These are phyloP conservation scores for Helianthus annuus DNA, from an alignment of 129 eudicot genomes.

Conservation along the genomic window DNA sequence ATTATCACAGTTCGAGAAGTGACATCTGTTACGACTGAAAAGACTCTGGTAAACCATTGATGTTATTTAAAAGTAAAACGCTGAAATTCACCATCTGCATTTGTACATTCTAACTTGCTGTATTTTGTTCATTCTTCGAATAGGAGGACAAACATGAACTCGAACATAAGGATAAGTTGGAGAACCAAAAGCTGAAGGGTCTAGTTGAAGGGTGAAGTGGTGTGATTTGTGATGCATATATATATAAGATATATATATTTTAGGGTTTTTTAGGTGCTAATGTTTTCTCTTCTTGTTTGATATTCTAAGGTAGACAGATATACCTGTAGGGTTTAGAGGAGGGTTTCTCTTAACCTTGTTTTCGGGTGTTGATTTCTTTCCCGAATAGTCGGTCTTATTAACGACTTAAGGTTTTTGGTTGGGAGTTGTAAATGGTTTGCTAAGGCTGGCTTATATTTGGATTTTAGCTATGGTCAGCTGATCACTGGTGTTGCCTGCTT, in stretches of 20 bases:
- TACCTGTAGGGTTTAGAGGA: slow-evolving; percentile 30
- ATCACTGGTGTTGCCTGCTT: slow-evolving; percentile 24
- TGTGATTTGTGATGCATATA: slow-evolving; percentile 21
- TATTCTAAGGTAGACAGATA: slow-evolving; percentile 7
- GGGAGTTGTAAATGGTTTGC: slow-evolving; percentile 35
- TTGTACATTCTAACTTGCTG: not conserved
- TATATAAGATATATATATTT: not conserved
- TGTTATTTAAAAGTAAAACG: too few species aligned
- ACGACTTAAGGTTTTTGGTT: slow-evolving; percentile 32
- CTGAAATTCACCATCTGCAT: not conserved
- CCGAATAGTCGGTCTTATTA: slow-evolving; percentile 8
- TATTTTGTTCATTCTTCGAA: not conserved
- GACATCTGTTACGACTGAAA: slow-evolving; percentile 43
- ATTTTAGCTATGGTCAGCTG: slow-evolving; percentile 18
- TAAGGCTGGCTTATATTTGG: slow-evolving; percentile 28
- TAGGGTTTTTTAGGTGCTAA: slow-evolving; percentile 34
- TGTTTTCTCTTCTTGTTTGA: slow-evolving; percentile 12
- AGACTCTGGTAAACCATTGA: slow-evolving; percentile 45
- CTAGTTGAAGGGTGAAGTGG: slow-evolving; percentile 30
- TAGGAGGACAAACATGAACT: slow-evolving; percentile 36
- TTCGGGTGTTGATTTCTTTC: slow-evolving; percentile 7
- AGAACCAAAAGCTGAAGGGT: slow-evolving; percentile 36
- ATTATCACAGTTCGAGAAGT: slow-evolving; percentile 61
- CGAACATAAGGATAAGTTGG: slow-evolving; percentile 27
- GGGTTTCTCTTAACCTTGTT: slow-evolving; percentile 29